Evolutionary conservation across 306 rosid species (phyloP).

Genomic region (Medicago arabica): DNA sequence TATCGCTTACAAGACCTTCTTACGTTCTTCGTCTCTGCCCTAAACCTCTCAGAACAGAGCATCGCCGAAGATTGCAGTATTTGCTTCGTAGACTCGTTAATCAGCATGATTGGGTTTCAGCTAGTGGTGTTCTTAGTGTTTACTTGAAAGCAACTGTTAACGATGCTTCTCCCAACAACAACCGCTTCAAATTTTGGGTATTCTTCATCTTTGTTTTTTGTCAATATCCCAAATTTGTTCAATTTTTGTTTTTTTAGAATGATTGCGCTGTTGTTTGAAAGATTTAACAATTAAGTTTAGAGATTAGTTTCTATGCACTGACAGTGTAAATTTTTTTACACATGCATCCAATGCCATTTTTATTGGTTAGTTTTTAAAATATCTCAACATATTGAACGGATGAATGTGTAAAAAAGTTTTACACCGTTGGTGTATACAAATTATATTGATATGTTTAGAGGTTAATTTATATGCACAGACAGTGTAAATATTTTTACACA

Average conservation of each 20-base stretch:
- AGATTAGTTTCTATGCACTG: no score
- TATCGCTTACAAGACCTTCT: constrained; percentile 67
- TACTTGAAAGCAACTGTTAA: constrained; percentile 58
- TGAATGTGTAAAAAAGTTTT: no score
- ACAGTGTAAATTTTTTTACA: no score
- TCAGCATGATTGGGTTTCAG: constrained; percentile 66
- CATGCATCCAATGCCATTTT: no score
- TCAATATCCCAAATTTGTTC: background rate
- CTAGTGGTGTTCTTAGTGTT: constrained; percentile 69
- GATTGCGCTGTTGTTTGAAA: background rate
- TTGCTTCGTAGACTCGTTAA: constrained; percentile 53
- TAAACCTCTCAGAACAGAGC: constrained; percentile 52
- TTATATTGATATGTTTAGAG: no score
- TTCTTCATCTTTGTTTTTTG: background rate
- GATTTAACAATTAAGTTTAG: background rate
- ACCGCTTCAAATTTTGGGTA: constrained; percentile 75
- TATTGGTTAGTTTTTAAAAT: no score
- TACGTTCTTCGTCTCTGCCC: constrained; percentile 53
- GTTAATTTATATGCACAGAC: no score
- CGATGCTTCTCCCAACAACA: constrained; percentile 52
- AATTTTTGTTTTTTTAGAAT: background rate
- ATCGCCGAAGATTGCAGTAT: constrained; percentile 50
- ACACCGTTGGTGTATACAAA: no score
- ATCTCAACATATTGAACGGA: no score
- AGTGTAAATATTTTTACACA: no score